phyloP scores from a whole-genome alignment of 495 filamentous ascomycete species.

The Penicillium turbatum region DNA sequence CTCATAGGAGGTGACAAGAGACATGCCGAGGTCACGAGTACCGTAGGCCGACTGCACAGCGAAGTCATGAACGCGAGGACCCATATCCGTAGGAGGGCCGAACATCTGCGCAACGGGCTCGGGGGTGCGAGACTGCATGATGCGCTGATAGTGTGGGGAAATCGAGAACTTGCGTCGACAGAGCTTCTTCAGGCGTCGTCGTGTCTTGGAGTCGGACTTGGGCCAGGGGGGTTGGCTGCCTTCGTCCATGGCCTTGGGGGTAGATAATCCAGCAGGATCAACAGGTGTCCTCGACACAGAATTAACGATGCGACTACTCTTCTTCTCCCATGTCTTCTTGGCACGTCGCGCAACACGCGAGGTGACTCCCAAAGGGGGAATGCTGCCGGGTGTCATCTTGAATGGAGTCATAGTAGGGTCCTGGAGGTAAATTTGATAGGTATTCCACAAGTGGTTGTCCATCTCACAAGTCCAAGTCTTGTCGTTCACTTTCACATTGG shows the following conservation, averaged over 20 bases:
- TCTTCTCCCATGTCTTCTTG: constrained; percentile 69
- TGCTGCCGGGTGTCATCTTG: constrained; percentile 77
- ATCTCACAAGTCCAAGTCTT: constrained; percentile 76
- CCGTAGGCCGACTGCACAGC: constrained; percentile 44
- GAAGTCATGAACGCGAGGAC: constrained; percentile 19
- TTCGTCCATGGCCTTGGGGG: constrained; percentile 44
- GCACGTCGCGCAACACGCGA: constrained; percentile 82
- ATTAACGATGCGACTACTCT: constrained; percentile 14
- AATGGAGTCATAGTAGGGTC: constrained; percentile 93
- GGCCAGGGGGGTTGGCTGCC: constrained; percentile 61
- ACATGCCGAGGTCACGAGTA: constrained; percentile 80
- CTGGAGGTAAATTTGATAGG: constrained; percentile 80
- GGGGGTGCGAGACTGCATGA: constrained; percentile 68
- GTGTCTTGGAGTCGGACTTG: constrained; percentile 73
- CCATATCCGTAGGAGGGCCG: constrained; percentile 10
- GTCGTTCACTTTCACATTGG: constrained; percentile 8
- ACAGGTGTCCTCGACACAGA: constrained; percentile 5
- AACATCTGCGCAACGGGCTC: constrained; percentile 63
- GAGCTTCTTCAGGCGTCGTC: constrained; percentile 73
- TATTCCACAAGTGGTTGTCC: constrained; percentile 91
- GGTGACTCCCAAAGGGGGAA: constrained; percentile 87
- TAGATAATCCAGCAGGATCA: constrained; percentile 58
- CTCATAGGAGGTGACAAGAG: constrained; percentile 73
- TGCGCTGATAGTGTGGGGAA: constrained; percentile 62
- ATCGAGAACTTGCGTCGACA: constrained; percentile 72